Conservation (phyloP, 176 grass and related monocot genomes). For the Rhynchospora tenuis region DNA sequence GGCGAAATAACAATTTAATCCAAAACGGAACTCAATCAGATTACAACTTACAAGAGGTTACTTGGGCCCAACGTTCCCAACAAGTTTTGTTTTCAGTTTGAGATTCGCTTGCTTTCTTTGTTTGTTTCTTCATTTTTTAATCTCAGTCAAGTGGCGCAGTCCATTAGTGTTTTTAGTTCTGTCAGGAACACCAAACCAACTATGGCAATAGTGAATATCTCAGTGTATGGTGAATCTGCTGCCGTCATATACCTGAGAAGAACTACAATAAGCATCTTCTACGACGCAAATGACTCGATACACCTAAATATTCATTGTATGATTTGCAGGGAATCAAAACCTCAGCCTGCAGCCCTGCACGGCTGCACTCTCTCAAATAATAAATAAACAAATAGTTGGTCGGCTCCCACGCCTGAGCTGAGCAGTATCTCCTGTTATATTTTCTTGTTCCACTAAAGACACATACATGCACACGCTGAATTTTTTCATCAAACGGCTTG, state of each 20-base stretch:
- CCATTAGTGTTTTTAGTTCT: neutral
- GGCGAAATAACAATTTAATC: neutral
- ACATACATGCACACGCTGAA: too few species aligned
- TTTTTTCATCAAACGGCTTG: too few species aligned
- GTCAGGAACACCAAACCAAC: neutral
- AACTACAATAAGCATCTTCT: neutral
- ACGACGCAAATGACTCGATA: neutral
- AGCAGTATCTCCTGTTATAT: too few species aligned
- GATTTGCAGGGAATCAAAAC: too few species aligned
- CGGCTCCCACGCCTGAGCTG: too few species aligned
- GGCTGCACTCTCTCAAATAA: fast-evolving
- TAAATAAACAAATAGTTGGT: too few species aligned
- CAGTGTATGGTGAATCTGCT: neutral
- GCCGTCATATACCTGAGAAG: neutral
- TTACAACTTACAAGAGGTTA: neutral
- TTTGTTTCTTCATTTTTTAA: neutral
- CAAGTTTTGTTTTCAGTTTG: neutral
- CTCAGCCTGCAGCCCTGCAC: too few species aligned
- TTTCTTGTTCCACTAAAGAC: too few species aligned
- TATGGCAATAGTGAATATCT: neutral
- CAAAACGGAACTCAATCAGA: neutral
- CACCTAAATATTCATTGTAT: neutral
- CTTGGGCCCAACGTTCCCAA: neutral
- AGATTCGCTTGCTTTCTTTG: too few species aligned
- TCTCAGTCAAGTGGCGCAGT: neutral